These are phyloP conservation scores for Epithele typhae DNA, from an alignment of 768 basidiomycete genomes.

Conservation along the genomic window DNA sequence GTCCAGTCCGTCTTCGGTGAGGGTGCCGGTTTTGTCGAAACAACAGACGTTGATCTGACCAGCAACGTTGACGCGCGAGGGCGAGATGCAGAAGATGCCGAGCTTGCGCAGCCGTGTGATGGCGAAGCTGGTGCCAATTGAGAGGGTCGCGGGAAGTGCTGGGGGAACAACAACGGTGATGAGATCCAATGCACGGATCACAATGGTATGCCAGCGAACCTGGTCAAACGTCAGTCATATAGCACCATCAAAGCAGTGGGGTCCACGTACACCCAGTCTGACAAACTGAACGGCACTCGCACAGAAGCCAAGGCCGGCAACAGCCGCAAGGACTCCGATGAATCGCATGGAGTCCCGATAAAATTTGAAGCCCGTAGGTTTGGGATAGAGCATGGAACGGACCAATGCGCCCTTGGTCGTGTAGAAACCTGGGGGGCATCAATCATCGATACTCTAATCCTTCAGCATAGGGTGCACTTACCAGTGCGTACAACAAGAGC, in stretches of 20 bases:
- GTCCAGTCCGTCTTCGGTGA: constrained; percentile 97
- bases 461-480: constrained; percentile 31
- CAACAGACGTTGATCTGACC: constrained; percentile 97
- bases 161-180: constrained; percentile 98
- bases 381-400: constrained; percentile 97
- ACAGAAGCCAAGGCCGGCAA: constrained; percentile 88
- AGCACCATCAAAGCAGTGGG: background rate
- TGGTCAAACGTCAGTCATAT: constrained; percentile 24
- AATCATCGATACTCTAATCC: too few relatives aligned
- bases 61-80: constrained; percentile 89
- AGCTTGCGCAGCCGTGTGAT: constrained; percentile 80
- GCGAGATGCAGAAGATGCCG: constrained; percentile 95
- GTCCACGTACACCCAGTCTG: constrained; percentile 63
- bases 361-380: constrained; percentile 98
- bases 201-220: constrained; percentile 87
- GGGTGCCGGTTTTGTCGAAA: constrained; percentile 98
- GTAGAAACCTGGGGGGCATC: constrained; percentile 82
- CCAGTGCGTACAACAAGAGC: constrained; percentile 87
- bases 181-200: constrained; percentile 88
- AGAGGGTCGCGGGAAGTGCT: constrained; percentile 93
- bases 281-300: constrained; percentile 91
- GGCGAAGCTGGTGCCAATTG: constrained; percentile 96
- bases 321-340: constrained; percentile 86
- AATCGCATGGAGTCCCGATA: constrained; percentile 91
- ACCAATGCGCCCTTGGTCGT: constrained; percentile 97